Evolutionary conservation across 2,329 filamentous ascomycete genomes (phyloP).

Genomic region (Trichophyton simii): DNA sequence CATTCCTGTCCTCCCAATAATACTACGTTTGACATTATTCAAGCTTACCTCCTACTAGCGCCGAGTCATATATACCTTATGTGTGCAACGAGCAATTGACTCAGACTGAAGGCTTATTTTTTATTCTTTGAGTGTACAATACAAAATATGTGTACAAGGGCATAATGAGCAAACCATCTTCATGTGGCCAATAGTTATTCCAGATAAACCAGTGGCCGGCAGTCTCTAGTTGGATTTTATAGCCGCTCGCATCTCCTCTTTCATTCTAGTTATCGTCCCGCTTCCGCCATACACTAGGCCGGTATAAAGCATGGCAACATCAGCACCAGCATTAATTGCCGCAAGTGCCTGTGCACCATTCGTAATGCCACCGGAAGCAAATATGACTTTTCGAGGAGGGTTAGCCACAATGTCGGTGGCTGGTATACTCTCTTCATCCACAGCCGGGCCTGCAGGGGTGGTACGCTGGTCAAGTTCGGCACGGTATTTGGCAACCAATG

Average conservation of each 20-base stretch:
- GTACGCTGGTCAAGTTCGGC: constrained; percentile 48
- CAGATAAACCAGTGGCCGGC: neutral
- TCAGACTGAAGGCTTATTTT: neutral
- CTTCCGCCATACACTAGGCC: constrained; percentile 52
- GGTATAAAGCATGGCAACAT: constrained; percentile 85
- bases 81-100: neutral
- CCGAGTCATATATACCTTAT: neutral
- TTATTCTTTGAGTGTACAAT: neutral
- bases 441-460: constrained; percentile 6
- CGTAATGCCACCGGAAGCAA: constrained; percentile 86
- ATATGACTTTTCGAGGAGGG: constrained; percentile 58
- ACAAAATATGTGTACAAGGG: neutral
- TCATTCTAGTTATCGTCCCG: constrained; percentile 46
- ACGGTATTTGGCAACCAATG: constrained; percentile 69
- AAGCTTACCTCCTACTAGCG: neutral
- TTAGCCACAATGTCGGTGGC: constrained; percentile 14
- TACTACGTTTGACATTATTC: neutral
- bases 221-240: neutral
- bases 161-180: neutral
- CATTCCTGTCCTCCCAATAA: too few species aligned
- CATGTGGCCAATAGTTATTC: neutral
- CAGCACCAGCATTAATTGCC: constrained; percentile 77
- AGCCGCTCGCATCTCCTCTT: constrained; percentile 34
- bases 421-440: constrained; percentile 15
- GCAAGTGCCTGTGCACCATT: constrained; percentile 72